Evolutionary conservation across 805 yeast genomes (phyloP).

Genomic region (Cyberlindnera mrakii): DNA sequence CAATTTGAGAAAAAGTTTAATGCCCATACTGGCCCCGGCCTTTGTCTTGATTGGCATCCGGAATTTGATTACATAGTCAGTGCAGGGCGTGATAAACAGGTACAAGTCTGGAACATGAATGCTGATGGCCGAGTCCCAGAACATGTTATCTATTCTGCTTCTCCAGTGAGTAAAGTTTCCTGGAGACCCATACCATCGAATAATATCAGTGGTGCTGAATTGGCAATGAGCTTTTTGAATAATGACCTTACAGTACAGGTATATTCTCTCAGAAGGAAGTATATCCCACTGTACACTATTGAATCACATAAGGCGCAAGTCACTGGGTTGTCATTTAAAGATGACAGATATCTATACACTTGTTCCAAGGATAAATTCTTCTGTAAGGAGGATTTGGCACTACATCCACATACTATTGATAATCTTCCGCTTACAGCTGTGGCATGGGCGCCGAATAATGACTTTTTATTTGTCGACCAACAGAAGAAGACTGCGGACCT

Average conservation of each 20-base stretch:
- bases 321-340: conserved; percentile 53
- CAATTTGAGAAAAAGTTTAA: conserved; percentile 65
- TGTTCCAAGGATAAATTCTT: conserved; percentile 46
- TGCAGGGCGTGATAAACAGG: conserved; percentile 87
- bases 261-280: conserved; percentile 65
- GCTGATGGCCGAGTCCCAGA: conserved; percentile 50
- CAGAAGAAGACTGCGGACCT: conserved; percentile 12
- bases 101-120: conserved; percentile 68
- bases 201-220: conserved; percentile 48
- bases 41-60: conserved; percentile 86
- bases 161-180: conserved; percentile 69
- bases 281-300: conserved; percentile 56
- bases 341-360: conserved; percentile 40
- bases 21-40: conserved; percentile 90
- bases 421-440: conserved; percentile 45
- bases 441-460: conserved; percentile 53
- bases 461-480: conserved; percentile 48
- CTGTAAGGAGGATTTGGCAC: conserved; percentile 40
- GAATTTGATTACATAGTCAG: conserved; percentile 73
- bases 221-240: conserved; percentile 68
- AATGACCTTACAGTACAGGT: conserved; percentile 63
- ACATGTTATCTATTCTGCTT: conserved; percentile 63
- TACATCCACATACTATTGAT: conserved; percentile 39
- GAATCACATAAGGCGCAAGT: conserved; percentile 44
- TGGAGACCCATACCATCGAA: conserved; percentile 48